Conservation (phyloP, 306 rosid genomes). For the Psophocarpus tetragonolobus region DNA sequence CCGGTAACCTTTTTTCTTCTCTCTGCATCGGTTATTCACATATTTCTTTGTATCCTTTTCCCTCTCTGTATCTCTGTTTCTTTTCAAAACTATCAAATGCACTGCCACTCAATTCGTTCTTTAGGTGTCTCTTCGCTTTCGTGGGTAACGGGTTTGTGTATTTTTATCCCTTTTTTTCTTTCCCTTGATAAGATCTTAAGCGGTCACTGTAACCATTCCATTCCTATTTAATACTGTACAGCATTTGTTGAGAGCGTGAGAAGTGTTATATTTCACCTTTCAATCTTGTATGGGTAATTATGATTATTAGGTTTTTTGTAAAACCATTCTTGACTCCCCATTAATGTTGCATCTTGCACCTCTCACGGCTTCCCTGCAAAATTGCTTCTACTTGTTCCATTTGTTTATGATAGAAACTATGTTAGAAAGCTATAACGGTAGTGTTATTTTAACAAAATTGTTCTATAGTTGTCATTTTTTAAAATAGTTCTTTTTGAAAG, state of each 20-base stretch:
- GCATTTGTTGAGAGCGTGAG: neutral
- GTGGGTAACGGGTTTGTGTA: neutral
- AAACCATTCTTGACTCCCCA: neutral
- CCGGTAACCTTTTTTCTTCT: conserved; percentile 3
- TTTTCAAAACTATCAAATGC: conserved; percentile 15
- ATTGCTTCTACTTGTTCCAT: neutral
- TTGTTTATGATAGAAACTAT: neutral
- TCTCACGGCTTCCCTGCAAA: neutral
- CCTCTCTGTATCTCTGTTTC: neutral
- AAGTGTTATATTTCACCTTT: neutral
- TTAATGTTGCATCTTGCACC: neutral
- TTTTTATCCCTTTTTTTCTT: neutral
- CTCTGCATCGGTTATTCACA: neutral
- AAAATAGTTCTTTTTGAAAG: neutral
- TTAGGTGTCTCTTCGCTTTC: neutral
- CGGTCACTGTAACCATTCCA: neutral
- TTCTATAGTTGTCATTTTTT: neutral
- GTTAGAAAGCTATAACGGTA: neutral
- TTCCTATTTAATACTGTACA: neutral
- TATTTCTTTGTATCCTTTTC: neutral
- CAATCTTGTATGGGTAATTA: neutral
- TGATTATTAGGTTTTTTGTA: neutral
- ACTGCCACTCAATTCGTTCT: neutral
- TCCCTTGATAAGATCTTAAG: neutral
- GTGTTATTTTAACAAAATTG: neutral